Conservation (phyloP, 2,329 filamentous ascomycete species). For the Fusarium caatingaense region DNA sequence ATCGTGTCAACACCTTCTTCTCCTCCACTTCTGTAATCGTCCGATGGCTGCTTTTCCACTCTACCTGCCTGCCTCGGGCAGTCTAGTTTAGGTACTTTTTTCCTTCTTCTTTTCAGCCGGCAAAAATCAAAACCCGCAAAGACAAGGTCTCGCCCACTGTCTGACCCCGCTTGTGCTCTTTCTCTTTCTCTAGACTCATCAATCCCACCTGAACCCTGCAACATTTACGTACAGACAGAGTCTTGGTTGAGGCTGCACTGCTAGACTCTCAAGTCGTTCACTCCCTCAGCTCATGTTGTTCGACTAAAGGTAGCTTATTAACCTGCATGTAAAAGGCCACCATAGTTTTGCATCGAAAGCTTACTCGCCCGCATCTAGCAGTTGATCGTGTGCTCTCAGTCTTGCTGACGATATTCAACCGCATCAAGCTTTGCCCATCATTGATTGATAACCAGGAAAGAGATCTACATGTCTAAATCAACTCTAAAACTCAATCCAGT, state of each 20-base stretch:
- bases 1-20: background rate
- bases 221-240: constrained; percentile 18
- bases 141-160: constrained; percentile 5
- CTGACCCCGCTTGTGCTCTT: constrained; percentile 16
- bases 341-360: background rate
- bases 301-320: background rate
- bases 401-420: background rate
- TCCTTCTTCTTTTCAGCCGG: background rate
- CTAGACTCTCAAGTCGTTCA: background rate
- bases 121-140: background rate
- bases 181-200: background rate
- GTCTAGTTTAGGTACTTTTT: background rate
- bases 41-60: background rate
- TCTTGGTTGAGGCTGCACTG: background rate
- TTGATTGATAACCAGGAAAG: background rate
- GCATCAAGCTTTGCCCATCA: background rate
- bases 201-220: background rate
- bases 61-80: background rate
- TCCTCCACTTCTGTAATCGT: background rate
- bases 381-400: constrained; percentile 7
- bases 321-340: background rate
- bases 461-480: background rate
- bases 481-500: background rate
- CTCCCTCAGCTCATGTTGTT: constrained; percentile 12
- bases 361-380: constrained; percentile 12